Base-by-base conservation (phyloP, 2,329 filamentous ascomycete species). In the Aspergillus udagawae region DNA sequence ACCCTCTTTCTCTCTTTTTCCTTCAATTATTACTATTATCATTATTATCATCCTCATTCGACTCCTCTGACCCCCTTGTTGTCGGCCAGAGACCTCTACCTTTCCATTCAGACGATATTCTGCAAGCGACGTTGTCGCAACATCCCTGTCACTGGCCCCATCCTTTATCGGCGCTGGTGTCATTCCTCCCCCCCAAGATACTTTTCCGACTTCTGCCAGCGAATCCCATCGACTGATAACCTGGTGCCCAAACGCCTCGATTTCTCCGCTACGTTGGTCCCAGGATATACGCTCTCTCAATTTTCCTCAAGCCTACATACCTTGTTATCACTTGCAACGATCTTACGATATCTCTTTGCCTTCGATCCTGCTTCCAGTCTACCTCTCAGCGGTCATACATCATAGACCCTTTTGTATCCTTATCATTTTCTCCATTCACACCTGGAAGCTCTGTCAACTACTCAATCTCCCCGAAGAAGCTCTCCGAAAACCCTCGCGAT, bases 161-260 rank as follows among this genome's bases (percentile, higher is more conserved):
- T 67, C 62, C 61, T 66, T 64, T 63, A 58, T 60, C 57, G 62
- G 61, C 60, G 59, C 59, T n/a, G 56, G 53, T 58, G 52, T 52
- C 56, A 55, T 47, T 55, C 56, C 45, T 32, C 63, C 61, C 65
- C 65, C 60, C 58, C 64, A 69, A 67, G 62, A 67, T 65, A 67
- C 61, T 66, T 53, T 52, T 61, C 66, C 64, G 62, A 60, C 60
- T 56, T 61, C 62, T 58, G 57, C 63, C 64, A 67, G 65, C 68
- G 63, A 69, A 67, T 64, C 64, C 62, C 68, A 62, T 59, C 59
- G 60, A 67, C 63, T 59, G 61, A 66, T 58, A 66, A 59, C 69
- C 70, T 29, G 67, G 60, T 73, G 70, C 70, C 70, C 70, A 67
- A 72, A 70, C 65, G 67, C 67, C 69, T 71, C 66, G 68, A 67